These are phyloP conservation scores for Coemansia sp. DNA, from an alignment of 192 early-diverging fungal species.

Conservation along the genomic window DNA sequence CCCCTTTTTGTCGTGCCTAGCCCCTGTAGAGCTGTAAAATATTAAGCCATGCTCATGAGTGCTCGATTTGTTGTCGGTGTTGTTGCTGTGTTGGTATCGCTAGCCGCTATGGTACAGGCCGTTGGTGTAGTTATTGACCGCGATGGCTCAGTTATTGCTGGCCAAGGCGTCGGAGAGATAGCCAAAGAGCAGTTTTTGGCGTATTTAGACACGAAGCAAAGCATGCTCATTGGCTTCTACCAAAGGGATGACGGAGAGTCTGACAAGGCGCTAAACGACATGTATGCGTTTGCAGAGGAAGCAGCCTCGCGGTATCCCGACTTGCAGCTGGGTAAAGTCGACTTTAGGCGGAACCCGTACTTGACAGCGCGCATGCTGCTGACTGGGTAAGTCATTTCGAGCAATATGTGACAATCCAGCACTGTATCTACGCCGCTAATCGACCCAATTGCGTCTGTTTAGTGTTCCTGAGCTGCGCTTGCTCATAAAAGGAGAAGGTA, in stretches of 20 bases:
- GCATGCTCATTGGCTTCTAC: constrained; percentile 35
- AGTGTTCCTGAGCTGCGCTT: constrained; percentile 42
- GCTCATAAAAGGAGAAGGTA: constrained; percentile 17
- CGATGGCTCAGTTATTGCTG: background rate
- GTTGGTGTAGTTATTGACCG: constrained; percentile 3
- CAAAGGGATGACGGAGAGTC: constrained; percentile 22
- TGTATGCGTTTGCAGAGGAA: constrained; percentile 18
- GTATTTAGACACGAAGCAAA: constrained; percentile 14
- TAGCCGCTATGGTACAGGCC: background rate
- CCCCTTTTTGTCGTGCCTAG: background rate
- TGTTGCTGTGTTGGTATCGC: background rate
- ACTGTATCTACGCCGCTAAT: background rate
- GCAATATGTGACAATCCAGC: background rate
- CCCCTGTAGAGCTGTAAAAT: background rate
- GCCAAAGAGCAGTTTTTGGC: constrained; percentile 25
- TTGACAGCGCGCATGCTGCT: constrained; percentile 43
- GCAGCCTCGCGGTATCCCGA: constrained; percentile 20
- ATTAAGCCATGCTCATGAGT: background rate
- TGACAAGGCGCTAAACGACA: constrained; percentile 5
- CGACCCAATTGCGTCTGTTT: background rate
- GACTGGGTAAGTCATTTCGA: constrained; percentile 19
- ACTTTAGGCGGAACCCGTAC: constrained; percentile 36
- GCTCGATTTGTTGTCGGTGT: background rate
- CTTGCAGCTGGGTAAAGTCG: constrained; percentile 30
- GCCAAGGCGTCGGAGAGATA: constrained; percentile 6